Percentiles rank a stretch among this genome's conserved stretches.
Evolutionary conservation across 2,329 filamentous ascomycete species (phyloP).

Genomic region (Hortaea werneckii): DNA sequence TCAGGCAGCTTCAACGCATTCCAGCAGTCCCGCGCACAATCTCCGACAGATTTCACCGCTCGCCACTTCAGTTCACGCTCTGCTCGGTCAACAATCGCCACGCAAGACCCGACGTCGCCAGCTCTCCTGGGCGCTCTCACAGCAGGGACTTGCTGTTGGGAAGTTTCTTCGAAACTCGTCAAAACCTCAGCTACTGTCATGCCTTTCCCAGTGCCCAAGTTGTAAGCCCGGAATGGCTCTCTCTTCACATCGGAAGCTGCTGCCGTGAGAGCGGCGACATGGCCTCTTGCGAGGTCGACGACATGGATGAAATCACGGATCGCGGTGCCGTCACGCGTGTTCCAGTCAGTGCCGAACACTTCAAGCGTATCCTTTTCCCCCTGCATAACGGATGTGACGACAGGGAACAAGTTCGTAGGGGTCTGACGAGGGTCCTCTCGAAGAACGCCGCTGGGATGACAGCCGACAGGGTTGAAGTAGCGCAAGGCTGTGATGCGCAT

Average conservation of each 20-base stretch:
- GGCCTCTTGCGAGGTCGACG: conserved; percentile 55
- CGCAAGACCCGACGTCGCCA: no score
- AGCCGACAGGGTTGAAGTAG: conserved; percentile 61
- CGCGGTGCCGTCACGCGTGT: conserved; percentile 55
- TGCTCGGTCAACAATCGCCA: no score
- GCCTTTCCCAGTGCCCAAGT: conserved; percentile 33
- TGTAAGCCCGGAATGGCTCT: conserved; percentile 28
- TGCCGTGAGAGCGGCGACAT: conserved; percentile 54
- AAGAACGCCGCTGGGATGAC: conserved; percentile 52
- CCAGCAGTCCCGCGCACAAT: no score
- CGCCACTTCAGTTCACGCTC: no score
- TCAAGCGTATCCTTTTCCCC: conserved; percentile 45
- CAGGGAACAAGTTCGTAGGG: conserved; percentile 55
- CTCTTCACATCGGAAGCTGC: conserved; percentile 24
- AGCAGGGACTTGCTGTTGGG: no score
- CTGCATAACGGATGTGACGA: conserved; percentile 52
- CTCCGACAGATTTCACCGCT: no score
- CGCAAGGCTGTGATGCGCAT: conserved; percentile 55
- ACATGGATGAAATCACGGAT: no score
- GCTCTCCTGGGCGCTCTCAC: no score
- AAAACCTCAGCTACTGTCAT: conserved; percentile 36
- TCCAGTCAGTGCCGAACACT: conserved; percentile 56
- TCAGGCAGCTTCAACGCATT: no score
- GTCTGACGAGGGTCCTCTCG: conserved; percentile 53
- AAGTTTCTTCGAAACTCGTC: conserved; percentile 28